Evolutionary conservation across 140 eudicot genomes (phyloP), one percentile per base, ranked within the genome.

Genomic region (Cichorium intybus): DNA sequence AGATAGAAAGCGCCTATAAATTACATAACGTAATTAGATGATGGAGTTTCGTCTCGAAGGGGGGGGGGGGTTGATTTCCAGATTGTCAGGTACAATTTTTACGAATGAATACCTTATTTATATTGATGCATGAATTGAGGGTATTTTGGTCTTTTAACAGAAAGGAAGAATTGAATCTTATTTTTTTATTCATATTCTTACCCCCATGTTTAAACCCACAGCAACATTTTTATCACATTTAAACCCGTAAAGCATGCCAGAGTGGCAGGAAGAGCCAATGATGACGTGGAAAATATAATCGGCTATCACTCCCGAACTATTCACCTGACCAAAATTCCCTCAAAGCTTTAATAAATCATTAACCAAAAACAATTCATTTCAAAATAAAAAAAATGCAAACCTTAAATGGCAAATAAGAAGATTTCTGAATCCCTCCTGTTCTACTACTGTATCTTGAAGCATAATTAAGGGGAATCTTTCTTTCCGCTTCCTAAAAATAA

Each of bases 221-320:
- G 99, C 99, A 63, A 89, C 94, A 27, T 88, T 81, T 80, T 77
- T 92, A 92, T 84, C 57, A 76, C 80, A 37, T 70, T 79, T 58
- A 92, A 71, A 66, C 98, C 98, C 6, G 96, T 92, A 76, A 92
- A 92, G 41, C 98, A 95, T 26, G 98, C 98, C n/a, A 92, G 70
- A 62, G 96, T 92, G 48, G 80, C 96, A 1, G 98, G 98, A 77
- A 92, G 96, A 79, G 98, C 88, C 69, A 92, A 77, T 14, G 98
- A 85, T 37, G 98, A 92, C 10, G 98, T 92, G 18, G 96, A 92
- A 73, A 92, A 92, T 70, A 92, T 92, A 61, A 92, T 92, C 58
- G 98, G 98, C 98, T n/a, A 92, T 92, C 72, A 92, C 98, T 77
- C 98, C 98, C 9, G 96, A 75, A 79, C 98, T 92, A 76, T 92